These are phyloP conservation scores for Cladophialophora yegresii DNA, from an alignment of 2,329 filamentous ascomycete species.

Conservation along the genomic window DNA sequence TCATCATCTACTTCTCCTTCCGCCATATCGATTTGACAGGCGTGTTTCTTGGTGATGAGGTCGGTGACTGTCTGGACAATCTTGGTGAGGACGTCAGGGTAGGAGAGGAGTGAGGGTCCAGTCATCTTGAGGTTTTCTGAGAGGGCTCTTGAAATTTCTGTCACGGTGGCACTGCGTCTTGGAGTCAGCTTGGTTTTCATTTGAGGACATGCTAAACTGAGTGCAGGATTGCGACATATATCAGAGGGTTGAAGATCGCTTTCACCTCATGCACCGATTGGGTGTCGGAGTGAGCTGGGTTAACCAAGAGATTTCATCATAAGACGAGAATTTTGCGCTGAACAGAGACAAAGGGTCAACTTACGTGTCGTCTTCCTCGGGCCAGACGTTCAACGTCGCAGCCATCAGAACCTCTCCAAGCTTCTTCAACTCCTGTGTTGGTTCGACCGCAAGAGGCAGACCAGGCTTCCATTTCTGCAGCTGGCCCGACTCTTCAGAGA, in stretches of 20 bases:
- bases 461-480: conserved; percentile 85
- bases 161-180: conserved; percentile 72
- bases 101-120: conserved; percentile 79
- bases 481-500: conserved; percentile 76
- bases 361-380: conserved; percentile 90
- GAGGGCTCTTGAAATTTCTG: conserved; percentile 92
- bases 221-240: conserved; percentile 12
- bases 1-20: conserved; percentile 75
- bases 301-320: conserved; percentile 93
- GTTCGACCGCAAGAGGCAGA: conserved; percentile 76
- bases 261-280: conserved; percentile 85
- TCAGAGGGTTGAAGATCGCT: conserved; percentile 62
- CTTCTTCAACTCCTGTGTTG: conserved; percentile 76
- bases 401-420: conserved; percentile 83
- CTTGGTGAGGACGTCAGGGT: conserved; percentile 69
- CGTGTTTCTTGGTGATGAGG: conserved; percentile 86
- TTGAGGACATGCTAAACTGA: conserved; percentile 29
- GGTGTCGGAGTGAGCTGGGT: conserved; percentile 99
- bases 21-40: conserved; percentile 87
- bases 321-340: conserved; percentile 29
- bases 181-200: conserved; percentile 48
- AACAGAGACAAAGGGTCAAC: conserved; percentile 49
- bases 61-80: conserved; percentile 72
- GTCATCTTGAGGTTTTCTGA: conserved; percentile 87
- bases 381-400: conserved; percentile 81